A percentile compares a stretch with the other conserved stretches of the same genome.
These are phyloP conservation scores for Silene conica DNA, from an alignment of 148 eudicot species.

Conservation along the genomic window DNA sequence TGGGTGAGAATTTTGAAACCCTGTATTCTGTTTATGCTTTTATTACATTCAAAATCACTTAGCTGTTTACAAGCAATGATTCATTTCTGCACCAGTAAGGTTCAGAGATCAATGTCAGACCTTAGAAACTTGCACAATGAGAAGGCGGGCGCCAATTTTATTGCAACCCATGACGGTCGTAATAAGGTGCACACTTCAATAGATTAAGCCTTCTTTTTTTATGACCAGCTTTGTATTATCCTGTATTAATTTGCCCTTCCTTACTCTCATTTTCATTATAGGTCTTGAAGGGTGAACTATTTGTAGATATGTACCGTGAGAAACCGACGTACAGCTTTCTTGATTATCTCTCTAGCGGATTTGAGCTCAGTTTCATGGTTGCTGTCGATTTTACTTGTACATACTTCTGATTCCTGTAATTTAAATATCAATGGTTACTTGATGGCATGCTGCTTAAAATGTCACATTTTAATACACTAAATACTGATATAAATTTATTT, in stretches of 20 bases:
- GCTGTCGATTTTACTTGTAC: slow-evolving; percentile 83
- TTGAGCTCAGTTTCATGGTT: slow-evolving; percentile 43
- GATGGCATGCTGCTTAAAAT: too few relatives aligned
- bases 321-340: slow-evolving; percentile 44
- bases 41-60: slow-evolving; percentile 1
- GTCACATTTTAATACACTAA: too few relatives aligned
- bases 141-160: slow-evolving; percentile 14
- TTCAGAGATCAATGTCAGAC: slow-evolving; percentile 49
- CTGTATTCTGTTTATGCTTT: neutral
- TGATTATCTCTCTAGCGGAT: slow-evolving; percentile 56
- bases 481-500: too few relatives aligned
- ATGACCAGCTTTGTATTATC: neutral
- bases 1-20: slow-evolving; percentile 37
- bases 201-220: neutral
- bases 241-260: neutral
- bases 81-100: slow-evolving; percentile 35
- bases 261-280: slow-evolving; percentile 5
- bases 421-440: too few relatives aligned
- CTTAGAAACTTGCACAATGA: slow-evolving; percentile 43
- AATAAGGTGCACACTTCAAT: slow-evolving; percentile 3
- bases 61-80: neutral
- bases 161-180: slow-evolving; percentile 1
- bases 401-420: too few relatives aligned
- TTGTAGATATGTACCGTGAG: slow-evolving; percentile 42
- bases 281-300: slow-evolving; percentile 57